A percentile compares a stretch with the other conserved stretches of the same genome.
phyloP scores from a whole-genome alignment of 2,329 filamentous ascomycete species.

The Trichoderma lentiforme region DNA sequence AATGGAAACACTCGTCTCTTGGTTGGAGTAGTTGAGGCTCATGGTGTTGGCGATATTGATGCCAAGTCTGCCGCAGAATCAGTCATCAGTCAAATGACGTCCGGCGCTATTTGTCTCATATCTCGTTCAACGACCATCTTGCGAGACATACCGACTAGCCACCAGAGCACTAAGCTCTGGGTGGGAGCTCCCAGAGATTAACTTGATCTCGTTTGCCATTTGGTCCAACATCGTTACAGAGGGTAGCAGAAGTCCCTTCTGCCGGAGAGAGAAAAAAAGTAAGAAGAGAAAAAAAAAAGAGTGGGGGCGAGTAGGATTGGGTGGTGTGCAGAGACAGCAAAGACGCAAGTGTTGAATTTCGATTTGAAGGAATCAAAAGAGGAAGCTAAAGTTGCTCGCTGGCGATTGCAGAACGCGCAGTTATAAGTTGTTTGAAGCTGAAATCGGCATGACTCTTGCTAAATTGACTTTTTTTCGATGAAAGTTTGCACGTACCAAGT shows the following conservation, averaged over 20 bases:
- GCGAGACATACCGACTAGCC: constrained; percentile 39
- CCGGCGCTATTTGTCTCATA: background rate
- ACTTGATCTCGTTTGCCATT: constrained; percentile 54
- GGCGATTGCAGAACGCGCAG: background rate
- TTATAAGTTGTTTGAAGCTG: background rate
- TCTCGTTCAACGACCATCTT: background rate
- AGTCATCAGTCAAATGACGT: constrained; percentile 19
- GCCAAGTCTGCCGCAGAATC: constrained; percentile 55
- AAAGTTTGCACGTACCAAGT: constrained; percentile 2
- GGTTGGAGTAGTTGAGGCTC: constrained; percentile 81
- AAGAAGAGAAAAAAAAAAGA: constrained; percentile 7
- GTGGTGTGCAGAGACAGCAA: constrained; percentile 5
- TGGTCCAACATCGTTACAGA: constrained; percentile 36
- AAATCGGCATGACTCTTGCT: background rate
- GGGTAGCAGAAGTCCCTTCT: constrained; percentile 23
- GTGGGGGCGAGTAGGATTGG: constrained; percentile 4
- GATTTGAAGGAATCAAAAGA: background rate
- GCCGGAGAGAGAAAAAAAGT: constrained; percentile 20
- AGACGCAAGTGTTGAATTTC: background rate
- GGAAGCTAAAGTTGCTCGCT: background rate
- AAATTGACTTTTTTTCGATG: background rate
- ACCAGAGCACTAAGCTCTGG: constrained; percentile 46
- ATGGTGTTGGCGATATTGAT: constrained; percentile 76
- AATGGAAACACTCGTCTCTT: constrained; percentile 86
- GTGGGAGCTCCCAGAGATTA: constrained; percentile 49